Conservation (phyloP, 2,329 filamentous ascomycete species). For the Emmonsiellopsis sp. region DNA sequence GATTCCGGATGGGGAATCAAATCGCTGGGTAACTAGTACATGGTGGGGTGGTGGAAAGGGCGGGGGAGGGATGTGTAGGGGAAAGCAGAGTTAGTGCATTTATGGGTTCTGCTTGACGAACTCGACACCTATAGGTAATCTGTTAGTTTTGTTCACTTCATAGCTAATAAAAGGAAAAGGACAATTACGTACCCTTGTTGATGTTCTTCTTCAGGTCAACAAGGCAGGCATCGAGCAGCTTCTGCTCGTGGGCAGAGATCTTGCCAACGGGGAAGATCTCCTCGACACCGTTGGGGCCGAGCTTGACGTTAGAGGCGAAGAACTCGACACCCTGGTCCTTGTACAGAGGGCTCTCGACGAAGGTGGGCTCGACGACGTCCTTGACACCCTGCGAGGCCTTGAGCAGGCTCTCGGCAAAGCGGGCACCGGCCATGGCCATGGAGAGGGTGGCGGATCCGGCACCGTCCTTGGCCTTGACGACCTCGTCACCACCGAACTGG, state of each 20-base stretch:
- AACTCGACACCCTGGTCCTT: slow-evolving; percentile 97
- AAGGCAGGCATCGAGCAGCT: slow-evolving; percentile 77
- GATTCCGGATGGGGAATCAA: neutral
- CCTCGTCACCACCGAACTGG: slow-evolving; percentile 98
- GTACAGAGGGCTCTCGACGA: slow-evolving; percentile 94
- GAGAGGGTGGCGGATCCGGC: slow-evolving; percentile 94
- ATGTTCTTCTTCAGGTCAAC: slow-evolving; percentile 68
- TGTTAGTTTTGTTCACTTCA: neutral
- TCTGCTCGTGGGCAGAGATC: slow-evolving; percentile 77
- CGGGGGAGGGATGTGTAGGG: neutral
- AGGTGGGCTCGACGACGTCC: slow-evolving; percentile 91
- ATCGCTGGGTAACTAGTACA: neutral
- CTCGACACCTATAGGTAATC: slow-evolving; percentile 38
- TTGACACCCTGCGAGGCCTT: slow-evolving; percentile 88
- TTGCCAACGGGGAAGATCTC: slow-evolving; percentile 84
- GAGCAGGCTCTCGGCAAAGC: slow-evolving; percentile 83
- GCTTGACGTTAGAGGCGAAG: slow-evolving; percentile 92
- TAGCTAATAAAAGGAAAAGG: neutral
- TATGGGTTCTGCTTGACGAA: slow-evolving; percentile 53
- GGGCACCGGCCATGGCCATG: slow-evolving; percentile 92
- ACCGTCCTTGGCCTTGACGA: slow-evolving; percentile 97
- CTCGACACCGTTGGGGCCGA: slow-evolving; percentile 92
- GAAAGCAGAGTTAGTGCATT: slow-evolving; percentile 3
- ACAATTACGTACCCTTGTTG: slow-evolving; percentile 58
- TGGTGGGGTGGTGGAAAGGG: neutral